Conservation (phyloP, 2,329 filamentous ascomycete species). For the Arthroderma sp. region DNA sequence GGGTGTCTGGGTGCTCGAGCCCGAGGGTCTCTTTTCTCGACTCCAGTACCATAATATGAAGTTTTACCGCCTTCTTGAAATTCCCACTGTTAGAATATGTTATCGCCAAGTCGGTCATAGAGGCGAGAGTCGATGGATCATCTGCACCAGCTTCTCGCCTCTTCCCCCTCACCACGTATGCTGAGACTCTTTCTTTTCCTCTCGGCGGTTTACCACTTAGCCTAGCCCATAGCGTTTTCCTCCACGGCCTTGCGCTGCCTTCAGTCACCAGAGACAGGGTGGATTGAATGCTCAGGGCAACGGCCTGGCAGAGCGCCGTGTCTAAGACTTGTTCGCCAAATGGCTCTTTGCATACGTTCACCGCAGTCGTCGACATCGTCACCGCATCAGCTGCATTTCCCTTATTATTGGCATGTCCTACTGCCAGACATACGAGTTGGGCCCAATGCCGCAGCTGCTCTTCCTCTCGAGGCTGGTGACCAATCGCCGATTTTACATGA, state of each 20-base stretch:
- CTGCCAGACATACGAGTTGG: background rate
- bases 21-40: background rate
- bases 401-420: background rate
- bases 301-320: background rate
- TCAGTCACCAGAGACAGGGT: background rate
- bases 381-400: background rate
- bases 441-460: background rate
- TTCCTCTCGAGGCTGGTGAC: slow-evolving; percentile 7
- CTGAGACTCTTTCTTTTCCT: background rate
- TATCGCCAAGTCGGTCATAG: background rate
- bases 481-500: slow-evolving; percentile 17
- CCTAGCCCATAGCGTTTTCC: background rate
- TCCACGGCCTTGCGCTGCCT: background rate
- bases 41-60: background rate
- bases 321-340: background rate
- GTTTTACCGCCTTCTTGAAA: background rate
- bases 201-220: background rate
- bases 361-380: background rate
- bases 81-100: background rate
- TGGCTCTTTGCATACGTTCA: background rate
- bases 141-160: background rate
- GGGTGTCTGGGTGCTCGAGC: slow-evolving; percentile 18
- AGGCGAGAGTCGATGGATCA: background rate
- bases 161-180: background rate
- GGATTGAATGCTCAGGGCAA: background rate